Evolutionary conservation across 192 early-diverging fungal species (phyloP).

Genomic region (Backusella luteola): DNA sequence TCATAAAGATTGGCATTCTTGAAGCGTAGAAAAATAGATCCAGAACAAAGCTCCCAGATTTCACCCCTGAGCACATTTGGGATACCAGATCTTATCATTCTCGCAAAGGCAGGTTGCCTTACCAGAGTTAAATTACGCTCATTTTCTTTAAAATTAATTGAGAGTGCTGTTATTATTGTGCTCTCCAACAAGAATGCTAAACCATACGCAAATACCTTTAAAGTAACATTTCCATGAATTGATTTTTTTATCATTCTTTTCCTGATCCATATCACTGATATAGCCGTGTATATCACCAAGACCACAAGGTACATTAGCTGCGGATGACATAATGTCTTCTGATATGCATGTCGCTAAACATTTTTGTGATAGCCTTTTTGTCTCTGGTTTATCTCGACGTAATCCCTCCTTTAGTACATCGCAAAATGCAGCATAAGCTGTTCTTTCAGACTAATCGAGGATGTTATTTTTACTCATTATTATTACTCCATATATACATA

Average conservation of each 20-base stretch:
- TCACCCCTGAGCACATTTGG: constrained; percentile 83
- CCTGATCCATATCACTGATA: constrained; percentile 64
- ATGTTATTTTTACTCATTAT: neutral
- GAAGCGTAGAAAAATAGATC: constrained; percentile 77
- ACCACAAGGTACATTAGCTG: constrained; percentile 45
- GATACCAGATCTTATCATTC: constrained; percentile 76
- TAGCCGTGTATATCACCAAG: constrained; percentile 73
- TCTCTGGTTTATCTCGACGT: constrained; percentile 63
- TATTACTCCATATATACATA: neutral
- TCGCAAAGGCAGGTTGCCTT: constrained; percentile 71
- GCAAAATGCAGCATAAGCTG: constrained; percentile 80
- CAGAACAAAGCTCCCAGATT: constrained; percentile 86
- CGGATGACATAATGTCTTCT: constrained; percentile 66
- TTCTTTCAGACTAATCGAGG: constrained; percentile 48
- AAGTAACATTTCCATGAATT: constrained; percentile 77
- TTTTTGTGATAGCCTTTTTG: constrained; percentile 71
- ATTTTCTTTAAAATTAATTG: constrained; percentile 44
- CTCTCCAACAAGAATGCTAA: neutral
- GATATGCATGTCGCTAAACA: constrained; percentile 78
- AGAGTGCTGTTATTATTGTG: neutral
- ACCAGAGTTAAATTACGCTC: constrained; percentile 83
- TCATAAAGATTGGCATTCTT: constrained; percentile 77
- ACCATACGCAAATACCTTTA: constrained; percentile 39
- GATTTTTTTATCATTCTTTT: constrained; percentile 68
- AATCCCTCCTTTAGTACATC: constrained; percentile 69